Conservation (phyloP, 768 basidiomycete genomes). For the Leccinellum rugosiceps region DNA sequence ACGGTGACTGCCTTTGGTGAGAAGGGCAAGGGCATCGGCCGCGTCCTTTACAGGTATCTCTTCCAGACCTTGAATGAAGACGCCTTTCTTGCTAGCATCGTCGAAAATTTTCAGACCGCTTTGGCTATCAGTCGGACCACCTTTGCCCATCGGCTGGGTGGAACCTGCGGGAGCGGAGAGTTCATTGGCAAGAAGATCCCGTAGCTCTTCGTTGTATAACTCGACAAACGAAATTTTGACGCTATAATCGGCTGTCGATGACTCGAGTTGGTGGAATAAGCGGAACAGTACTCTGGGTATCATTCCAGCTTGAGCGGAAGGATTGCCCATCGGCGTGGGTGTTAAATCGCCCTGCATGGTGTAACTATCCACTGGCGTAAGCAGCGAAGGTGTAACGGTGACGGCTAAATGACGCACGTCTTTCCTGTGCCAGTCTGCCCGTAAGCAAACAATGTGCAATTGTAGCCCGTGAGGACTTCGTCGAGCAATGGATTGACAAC, state of each 20-base stretch:
- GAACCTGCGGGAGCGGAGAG: slow-evolving; percentile 63
- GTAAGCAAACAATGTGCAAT: slow-evolving; percentile 96
- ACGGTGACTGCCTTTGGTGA: slow-evolving; percentile 86
- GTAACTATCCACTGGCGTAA: slow-evolving; percentile 48
- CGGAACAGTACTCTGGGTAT: slow-evolving; percentile 91
- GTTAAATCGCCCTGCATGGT: slow-evolving; percentile 97
- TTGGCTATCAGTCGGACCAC: slow-evolving; percentile 46
- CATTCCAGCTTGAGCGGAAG: slow-evolving; percentile 89
- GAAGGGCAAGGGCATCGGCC: slow-evolving; percentile 74
- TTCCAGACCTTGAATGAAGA: slow-evolving; percentile 93
- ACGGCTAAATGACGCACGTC: slow-evolving; percentile 60
- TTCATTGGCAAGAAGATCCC: slow-evolving; percentile 86
- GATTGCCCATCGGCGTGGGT: slow-evolving; percentile 81
- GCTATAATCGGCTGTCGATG: slow-evolving; percentile 73
- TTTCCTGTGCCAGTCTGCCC: slow-evolving; percentile 99
- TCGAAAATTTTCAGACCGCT: slow-evolving; percentile 88
- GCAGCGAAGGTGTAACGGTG: not conserved
- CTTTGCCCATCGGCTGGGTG: slow-evolving; percentile 76
- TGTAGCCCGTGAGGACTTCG: slow-evolving; percentile 94
- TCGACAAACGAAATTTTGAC: slow-evolving; percentile 95
- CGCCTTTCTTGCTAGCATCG: slow-evolving; percentile 82
- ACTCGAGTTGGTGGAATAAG: slow-evolving; percentile 85
- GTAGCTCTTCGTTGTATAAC: slow-evolving; percentile 96
- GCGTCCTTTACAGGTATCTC: slow-evolving; percentile 83
- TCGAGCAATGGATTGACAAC: slow-evolving; percentile 91